Evolutionary conservation across 2,329 filamentous ascomycete species (phyloP).

Genomic region (Microcyclospora pomicola): DNA sequence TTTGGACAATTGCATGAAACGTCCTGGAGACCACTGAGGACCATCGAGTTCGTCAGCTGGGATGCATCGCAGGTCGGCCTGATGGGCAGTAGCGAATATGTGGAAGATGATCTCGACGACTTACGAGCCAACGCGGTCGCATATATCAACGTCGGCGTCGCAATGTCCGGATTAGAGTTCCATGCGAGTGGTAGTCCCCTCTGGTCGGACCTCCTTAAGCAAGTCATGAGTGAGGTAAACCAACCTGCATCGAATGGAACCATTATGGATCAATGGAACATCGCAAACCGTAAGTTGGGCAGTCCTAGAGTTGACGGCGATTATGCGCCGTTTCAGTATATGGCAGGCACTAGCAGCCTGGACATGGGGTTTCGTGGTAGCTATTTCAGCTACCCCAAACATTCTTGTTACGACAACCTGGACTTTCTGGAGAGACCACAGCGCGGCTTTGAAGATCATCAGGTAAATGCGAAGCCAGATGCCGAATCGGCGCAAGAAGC

Average conservation of each 20-base stretch:
- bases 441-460: conserved; percentile 54
- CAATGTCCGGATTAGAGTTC: conserved; percentile 56
- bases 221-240: conserved; percentile 57
- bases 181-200: conserved; percentile 68
- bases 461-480: conserved; percentile 41
- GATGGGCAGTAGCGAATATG: conserved; percentile 86
- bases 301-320: conserved; percentile 65
- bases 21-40: conserved; percentile 85
- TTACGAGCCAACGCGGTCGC: conserved; percentile 64
- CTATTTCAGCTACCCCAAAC: conserved; percentile 49
- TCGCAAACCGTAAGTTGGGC: conserved; percentile 45
- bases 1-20: conserved; percentile 63
- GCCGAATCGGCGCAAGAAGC: conserved; percentile 41
- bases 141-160: conserved; percentile 84
- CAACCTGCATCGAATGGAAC: conserved; percentile 56
- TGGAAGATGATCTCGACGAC: conserved; percentile 65
- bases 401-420: conserved; percentile 81
- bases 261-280: conserved; percentile 63
- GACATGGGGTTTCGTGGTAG: conserved; percentile 57
- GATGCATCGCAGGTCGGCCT: conserved; percentile 88
- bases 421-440: conserved; percentile 63
- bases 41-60: conserved; percentile 95
- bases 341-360: conserved; percentile 76
- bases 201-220: conserved; percentile 56
- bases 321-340: conserved; percentile 79